Evolutionary conservation across 2,329 filamentous ascomycete species (phyloP).

Genomic region (Pseudodiploospora longispora): DNA sequence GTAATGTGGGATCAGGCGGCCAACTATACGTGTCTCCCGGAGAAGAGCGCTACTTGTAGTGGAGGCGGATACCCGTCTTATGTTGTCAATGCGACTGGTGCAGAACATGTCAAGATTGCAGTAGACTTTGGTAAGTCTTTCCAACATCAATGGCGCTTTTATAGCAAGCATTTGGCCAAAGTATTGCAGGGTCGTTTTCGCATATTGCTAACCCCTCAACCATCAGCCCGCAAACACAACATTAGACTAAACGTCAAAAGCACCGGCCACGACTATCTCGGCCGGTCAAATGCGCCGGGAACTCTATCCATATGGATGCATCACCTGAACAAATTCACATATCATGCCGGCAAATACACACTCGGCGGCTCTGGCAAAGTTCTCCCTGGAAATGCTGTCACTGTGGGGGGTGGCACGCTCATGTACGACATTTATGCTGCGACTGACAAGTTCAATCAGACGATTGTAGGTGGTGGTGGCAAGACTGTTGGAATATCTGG

Average conservation of each 20-base stretch:
- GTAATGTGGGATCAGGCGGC: conserved; percentile 33
- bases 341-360: conserved; percentile 31
- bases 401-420: conserved; percentile 43
- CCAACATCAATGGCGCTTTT: conserved; percentile 35
- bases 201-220: neutral
- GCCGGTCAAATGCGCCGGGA: conserved; percentile 38
- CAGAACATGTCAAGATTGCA: conserved; percentile 22
- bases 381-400: conserved; percentile 42
- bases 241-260: conserved; percentile 34
- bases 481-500: conserved; percentile 52
- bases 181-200: conserved; percentile 29
- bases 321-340: conserved; percentile 31
- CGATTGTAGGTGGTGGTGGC: conserved; percentile 46
- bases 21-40: conserved; percentile 43
- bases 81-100: conserved; percentile 26
- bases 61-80: conserved; percentile 25
- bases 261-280: conserved; percentile 36
- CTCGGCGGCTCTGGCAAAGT: conserved; percentile 31
- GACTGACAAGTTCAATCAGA: conserved; percentile 35
- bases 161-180: conserved; percentile 22
- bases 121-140: conserved; percentile 35
- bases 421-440: conserved; percentile 40
- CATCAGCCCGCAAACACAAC: conserved; percentile 30
- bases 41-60: conserved; percentile 25
- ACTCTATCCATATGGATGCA: conserved; percentile 48